Base-by-base conservation (phyloP, 208 protist species). In the Trypanosoma theileri region DNA sequence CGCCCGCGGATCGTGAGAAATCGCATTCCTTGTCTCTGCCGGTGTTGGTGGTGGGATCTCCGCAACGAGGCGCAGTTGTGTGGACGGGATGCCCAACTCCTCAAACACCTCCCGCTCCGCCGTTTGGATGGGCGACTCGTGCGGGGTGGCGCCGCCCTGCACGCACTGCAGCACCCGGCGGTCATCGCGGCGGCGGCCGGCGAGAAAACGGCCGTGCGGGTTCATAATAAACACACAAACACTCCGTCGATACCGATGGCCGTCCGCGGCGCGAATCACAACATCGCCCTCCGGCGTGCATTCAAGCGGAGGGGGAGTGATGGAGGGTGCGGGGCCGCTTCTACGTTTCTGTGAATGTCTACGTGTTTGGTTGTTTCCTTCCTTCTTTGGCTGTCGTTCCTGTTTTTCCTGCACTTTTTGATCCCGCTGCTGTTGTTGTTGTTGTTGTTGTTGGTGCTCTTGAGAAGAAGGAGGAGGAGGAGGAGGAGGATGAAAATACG, bases 201-300 rank as follows among this genome's bases (percentile, higher is more conserved):
- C 56, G 13, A 88, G 48, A 67, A 84, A 84, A 16, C 70, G 19
- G 3, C 71, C 73, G 1, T 24, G 16, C 40, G 75, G 64, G 26
- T 82, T 80, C 54, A 84, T 68, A 11, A 88, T 75, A 59, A 88
- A 70, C 2, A 69, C 61, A 71, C 76, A 79, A 9, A 83, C 76
- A 53, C 79, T 88, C 28, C 69, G 69, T 16, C 69, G 60, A 44
- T 69, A 75, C n/a, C 31, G 26, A 1, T n/a, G 40, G 7, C 69
- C 69, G 21, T 63, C 28, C 2, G 26, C 12, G 16, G 52, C 35
- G 21, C 16, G 2, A 13, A 75, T 45, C 0, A 59, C n/a, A 10
- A 75, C 61, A 10, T 69, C 69, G 31, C 55, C 69, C 16, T 64
- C 56, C 12, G 24, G 16, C 13, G 60, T 61, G 52, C n/a, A 63